These are phyloP conservation scores for Fremontodendron californicum DNA, from an alignment of 345 rosid genomes.

Conservation along the genomic window DNA sequence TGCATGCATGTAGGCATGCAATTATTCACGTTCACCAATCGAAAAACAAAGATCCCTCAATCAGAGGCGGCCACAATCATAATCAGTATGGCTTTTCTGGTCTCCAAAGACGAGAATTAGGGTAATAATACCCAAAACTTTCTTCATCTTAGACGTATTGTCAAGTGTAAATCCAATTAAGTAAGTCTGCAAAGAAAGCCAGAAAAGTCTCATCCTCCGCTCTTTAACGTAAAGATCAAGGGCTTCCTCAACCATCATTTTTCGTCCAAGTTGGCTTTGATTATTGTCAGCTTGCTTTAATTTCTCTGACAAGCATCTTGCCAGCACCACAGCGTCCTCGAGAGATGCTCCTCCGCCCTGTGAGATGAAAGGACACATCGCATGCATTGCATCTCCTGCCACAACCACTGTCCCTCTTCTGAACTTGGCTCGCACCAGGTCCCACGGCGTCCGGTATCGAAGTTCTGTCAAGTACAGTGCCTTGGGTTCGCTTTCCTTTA, in stretches of 20 bases:
- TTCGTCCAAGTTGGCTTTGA: background rate
- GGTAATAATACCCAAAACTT: slow-evolving; percentile 14
- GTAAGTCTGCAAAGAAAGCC: slow-evolving; percentile 42
- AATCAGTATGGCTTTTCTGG: slow-evolving; percentile 26
- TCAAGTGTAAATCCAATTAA: slow-evolving; percentile 28
- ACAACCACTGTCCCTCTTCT: background rate
- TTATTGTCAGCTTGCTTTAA: background rate
- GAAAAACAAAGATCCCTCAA: background rate
- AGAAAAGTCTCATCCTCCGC: slow-evolving; percentile 36
- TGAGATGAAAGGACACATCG: slow-evolving; percentile 10
- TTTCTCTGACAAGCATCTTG: background rate
- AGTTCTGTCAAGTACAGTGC: slow-evolving; percentile 5
- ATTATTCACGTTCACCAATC: no score
- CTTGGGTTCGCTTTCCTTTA: background rate
- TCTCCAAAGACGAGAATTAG: slow-evolving; percentile 30
- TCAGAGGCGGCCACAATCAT: slow-evolving; percentile 34
- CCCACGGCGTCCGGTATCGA: background rate
- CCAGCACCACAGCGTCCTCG: slow-evolving; percentile 8
- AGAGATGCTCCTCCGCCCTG: slow-evolving; percentile 16
- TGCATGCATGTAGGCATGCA: no score
- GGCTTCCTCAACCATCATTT: slow-evolving; percentile 23
- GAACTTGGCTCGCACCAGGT: background rate
- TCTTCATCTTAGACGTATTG: slow-evolving; percentile 23
- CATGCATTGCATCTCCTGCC: slow-evolving; percentile 17
- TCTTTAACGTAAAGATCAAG: slow-evolving; percentile 38